These are phyloP conservation scores for Moelleriella libera DNA, from an alignment of 2,329 filamentous ascomycete genomes.

Conservation along the genomic window DNA sequence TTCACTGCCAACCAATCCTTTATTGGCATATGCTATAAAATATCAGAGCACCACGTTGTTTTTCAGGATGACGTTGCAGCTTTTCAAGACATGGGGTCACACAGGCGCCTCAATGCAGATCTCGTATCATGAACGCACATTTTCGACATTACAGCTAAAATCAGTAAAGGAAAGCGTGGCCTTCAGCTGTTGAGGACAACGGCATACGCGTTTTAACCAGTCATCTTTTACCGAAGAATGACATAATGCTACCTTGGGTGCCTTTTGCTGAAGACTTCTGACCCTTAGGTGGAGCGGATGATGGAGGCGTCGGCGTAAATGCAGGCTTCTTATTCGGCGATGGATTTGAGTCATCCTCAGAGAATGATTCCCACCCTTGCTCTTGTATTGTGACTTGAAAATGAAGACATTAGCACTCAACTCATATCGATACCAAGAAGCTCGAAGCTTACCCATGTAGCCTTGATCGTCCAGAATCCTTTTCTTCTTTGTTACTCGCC, in stretches of 20 bases:
- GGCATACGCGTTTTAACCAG: not conserved
- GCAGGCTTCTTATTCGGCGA: conserved; percentile 39
- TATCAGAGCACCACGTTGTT: too few relatives aligned
- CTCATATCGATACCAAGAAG: too few relatives aligned
- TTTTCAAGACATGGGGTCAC: too few relatives aligned
- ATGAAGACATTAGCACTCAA: not conserved
- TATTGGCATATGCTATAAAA: too few relatives aligned
- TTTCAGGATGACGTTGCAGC: too few relatives aligned
- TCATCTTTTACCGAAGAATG: conserved; percentile 76
- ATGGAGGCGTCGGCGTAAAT: conserved; percentile 24
- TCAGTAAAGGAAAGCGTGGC: too few relatives aligned
- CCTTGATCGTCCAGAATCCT: conserved; percentile 78
- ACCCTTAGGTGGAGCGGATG: conserved; percentile 32
- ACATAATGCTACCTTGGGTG: conserved; percentile 74
- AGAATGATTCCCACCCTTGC: conserved; percentile 79
- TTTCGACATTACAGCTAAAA: too few relatives aligned
- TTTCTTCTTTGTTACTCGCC: conserved; percentile 78
- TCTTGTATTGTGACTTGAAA: conserved; percentile 70
- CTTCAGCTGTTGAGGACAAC: not conserved
- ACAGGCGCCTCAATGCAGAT: too few relatives aligned
- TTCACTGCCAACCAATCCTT: too few relatives aligned
- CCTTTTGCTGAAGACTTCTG: conserved; percentile 42
- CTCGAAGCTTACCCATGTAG: conserved; percentile 55
- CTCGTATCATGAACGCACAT: too few relatives aligned
- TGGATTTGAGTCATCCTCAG: conserved; percentile 62